A percentile compares a stretch with the other conserved stretches of the same genome.
These are phyloP conservation scores for Trichophaea hybrida DNA, from an alignment of 2,329 filamentous ascomycete genomes.

Conservation along the genomic window DNA sequence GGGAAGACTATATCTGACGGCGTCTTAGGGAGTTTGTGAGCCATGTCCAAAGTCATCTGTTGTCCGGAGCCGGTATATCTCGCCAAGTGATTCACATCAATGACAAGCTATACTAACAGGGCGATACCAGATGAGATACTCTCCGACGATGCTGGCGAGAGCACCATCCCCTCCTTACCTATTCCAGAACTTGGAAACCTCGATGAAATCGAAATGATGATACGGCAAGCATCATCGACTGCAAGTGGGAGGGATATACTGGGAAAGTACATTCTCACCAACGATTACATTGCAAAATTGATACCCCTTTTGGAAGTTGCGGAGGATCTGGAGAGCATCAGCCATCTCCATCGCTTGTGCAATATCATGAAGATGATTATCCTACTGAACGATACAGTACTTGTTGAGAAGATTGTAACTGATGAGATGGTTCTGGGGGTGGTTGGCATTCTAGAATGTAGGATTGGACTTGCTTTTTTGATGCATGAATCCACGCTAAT, in stretches of 20 bases:
- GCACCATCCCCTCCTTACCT: constrained; percentile 53
- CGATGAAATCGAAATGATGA: constrained; percentile 66
- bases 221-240: constrained; percentile 63
- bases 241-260: constrained; percentile 69
- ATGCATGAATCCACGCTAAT: constrained; percentile 10
- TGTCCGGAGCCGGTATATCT: constrained; percentile 45
- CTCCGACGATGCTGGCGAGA: constrained; percentile 75
- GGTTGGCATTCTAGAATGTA: constrained; percentile 82
- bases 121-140: constrained; percentile 54
- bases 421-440: constrained; percentile 83
- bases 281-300: constrained; percentile 77
- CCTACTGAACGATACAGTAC: constrained; percentile 80
- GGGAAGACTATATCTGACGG: constrained; percentile 23
- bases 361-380: constrained; percentile 97
- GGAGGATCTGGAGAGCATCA: constrained; percentile 76
- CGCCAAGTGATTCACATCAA: neutral
- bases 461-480: constrained; percentile 24
- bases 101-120: constrained; percentile 3
- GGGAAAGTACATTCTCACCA: constrained; percentile 68
- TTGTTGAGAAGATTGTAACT: constrained; percentile 86
- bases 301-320: constrained; percentile 75
- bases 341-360: constrained; percentile 79
- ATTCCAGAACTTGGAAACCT: constrained; percentile 69
- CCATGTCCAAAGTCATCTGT: constrained; percentile 63
- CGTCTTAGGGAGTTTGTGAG: constrained; percentile 71